Percentiles rank a stretch among this genome's conserved stretches.
These are phyloP conservation scores for Saccharomycodes ludwigii DNA, from an alignment of 805 yeast species.

Conservation along the genomic window DNA sequence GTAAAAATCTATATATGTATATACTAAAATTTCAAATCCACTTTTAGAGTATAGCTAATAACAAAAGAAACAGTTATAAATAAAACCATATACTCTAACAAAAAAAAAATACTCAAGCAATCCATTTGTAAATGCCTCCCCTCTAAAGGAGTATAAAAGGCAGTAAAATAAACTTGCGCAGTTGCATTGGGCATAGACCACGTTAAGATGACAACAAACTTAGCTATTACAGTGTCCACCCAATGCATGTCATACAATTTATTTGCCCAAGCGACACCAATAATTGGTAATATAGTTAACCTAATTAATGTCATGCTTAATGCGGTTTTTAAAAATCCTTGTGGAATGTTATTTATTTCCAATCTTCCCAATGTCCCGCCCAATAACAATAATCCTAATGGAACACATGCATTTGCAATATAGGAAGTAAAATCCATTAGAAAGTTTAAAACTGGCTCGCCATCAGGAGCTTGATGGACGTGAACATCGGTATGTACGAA, in stretches of 20 bases:
- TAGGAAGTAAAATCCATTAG: constrained; percentile 71
- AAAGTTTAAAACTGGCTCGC: constrained; percentile 71
- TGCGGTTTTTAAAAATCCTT: constrained; percentile 51
- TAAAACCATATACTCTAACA: constrained; percentile 53
- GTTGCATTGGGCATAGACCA: constrained; percentile 85
- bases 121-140: constrained; percentile 53
- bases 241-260: constrained; percentile 50
- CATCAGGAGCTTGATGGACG: constrained; percentile 74
- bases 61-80: constrained; percentile 60
- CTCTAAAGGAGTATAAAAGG: constrained; percentile 66
- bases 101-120: constrained; percentile 58
- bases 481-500: constrained; percentile 40
- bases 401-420: constrained; percentile 80
- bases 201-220: constrained; percentile 61
- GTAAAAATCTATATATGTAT: neutral
- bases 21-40: constrained; percentile 17
- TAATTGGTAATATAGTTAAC: constrained; percentile 61
- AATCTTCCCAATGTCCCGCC: constrained; percentile 86
- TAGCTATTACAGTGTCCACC: constrained; percentile 45
- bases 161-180: constrained; percentile 76
- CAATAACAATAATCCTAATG: constrained; percentile 65
- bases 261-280: constrained; percentile 61
- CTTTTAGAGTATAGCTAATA: constrained; percentile 41
- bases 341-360: constrained; percentile 42
- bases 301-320: constrained; percentile 42